These are phyloP conservation scores for Schrenkiella parvula DNA, from an alignment of 345 rosid genomes.

Conservation along the genomic window DNA sequence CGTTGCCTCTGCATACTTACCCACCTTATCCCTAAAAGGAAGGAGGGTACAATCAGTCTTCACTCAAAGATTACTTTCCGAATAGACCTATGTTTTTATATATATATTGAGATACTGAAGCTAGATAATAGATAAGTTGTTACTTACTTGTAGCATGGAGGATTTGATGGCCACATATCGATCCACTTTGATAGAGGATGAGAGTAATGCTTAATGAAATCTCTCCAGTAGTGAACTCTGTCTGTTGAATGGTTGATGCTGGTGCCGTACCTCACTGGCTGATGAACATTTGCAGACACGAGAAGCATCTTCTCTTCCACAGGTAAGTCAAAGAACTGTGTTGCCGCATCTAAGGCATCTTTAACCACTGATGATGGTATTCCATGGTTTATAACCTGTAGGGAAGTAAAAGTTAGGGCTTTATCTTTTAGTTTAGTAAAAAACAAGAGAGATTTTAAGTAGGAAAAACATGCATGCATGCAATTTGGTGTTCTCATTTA, in stretches of 20 bases:
- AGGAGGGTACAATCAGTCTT: background rate
- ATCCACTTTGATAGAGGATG: conserved; percentile 60
- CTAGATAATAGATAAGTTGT: background rate
- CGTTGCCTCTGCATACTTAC: conserved; percentile 44
- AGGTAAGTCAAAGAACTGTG: conserved; percentile 53
- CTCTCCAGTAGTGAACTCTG: conserved; percentile 59
- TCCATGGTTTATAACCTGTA: conserved; percentile 52
- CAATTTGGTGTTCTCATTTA: conserved; percentile 13
- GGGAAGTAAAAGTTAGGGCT: conserved; percentile 9
- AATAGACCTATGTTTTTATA: background rate
- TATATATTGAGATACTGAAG: background rate
- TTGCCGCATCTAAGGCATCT: conserved; percentile 46
- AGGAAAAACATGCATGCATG: conserved; percentile 22
- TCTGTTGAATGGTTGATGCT: conserved; percentile 52
- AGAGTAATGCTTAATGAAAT: conserved; percentile 60
- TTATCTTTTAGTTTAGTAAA: conserved; percentile 1
- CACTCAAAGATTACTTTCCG: background rate
- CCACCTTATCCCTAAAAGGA: conserved; percentile 46
- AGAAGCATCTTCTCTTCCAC: conserved; percentile 49
- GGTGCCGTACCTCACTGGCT: conserved; percentile 59
- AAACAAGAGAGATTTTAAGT: background rate
- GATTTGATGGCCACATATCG: conserved; percentile 57
- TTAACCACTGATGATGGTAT: conserved; percentile 35
- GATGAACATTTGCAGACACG: conserved; percentile 41
- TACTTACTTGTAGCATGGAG: conserved; percentile 57